Evolutionary conservation across 148 eudicot species (phyloP).

Genomic region (Rhododendron vialii): DNA sequence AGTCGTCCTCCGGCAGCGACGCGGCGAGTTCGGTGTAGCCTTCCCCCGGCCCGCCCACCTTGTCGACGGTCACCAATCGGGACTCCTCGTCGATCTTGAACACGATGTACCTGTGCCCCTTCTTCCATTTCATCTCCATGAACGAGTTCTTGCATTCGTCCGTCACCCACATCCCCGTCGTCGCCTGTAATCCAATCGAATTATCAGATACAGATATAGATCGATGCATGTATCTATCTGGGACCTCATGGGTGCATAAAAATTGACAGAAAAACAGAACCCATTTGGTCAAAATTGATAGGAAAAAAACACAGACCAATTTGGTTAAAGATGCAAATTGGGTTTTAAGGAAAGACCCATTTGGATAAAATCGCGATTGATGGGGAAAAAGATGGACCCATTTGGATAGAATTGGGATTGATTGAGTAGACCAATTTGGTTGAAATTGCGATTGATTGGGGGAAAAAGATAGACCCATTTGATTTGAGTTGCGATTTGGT

Average conservation of each 20-base stretch:
- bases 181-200: slow-evolving; percentile 43
- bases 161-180: slow-evolving; percentile 77
- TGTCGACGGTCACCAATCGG: slow-evolving; percentile 66
- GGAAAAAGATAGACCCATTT: not conserved
- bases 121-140: slow-evolving; percentile 99
- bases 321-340: not conserved
- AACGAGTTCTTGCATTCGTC: slow-evolving; percentile 92
- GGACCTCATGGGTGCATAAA: not conserved
- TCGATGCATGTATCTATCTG: not conserved
- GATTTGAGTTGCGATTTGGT: not conserved
- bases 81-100: slow-evolving; percentile 86
- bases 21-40: slow-evolving; percentile 76
- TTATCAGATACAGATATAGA: not conserved
- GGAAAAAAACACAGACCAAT: not conserved
- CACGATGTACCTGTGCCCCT: slow-evolving; percentile 76
- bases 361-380: not conserved
- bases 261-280: not conserved
- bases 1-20: slow-evolving; percentile 72
- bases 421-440: not conserved
- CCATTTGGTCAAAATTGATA: not conserved
- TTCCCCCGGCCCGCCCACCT: slow-evolving; percentile 73
- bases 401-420: not conserved
- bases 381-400: not conserved
- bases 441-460: not conserved
- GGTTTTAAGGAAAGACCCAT: not conserved